A percentile compares a stretch with the other conserved stretches of the same genome.
phyloP scores from a whole-genome alignment of 2,329 filamentous ascomycete species.

The Phoma sp. region DNA sequence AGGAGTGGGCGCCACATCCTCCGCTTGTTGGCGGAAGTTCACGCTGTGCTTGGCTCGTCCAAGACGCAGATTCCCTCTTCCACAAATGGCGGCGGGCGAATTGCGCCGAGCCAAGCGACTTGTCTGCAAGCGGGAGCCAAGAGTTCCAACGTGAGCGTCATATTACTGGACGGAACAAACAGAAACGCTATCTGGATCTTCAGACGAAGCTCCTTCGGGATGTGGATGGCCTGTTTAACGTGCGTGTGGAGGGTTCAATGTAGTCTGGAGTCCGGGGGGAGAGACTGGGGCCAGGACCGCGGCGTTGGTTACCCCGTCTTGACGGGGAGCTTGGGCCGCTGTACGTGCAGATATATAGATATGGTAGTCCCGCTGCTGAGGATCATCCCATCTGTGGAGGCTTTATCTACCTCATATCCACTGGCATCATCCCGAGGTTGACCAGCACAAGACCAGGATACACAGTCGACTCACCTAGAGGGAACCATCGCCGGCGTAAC shows the following conservation, averaged over 20 bases:
- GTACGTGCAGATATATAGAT: conserved; percentile 37
- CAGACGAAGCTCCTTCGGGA: conserved; percentile 12
- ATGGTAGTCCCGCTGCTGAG: conserved; percentile 12
- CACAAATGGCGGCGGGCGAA: conserved; percentile 17
- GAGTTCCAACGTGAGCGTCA: conserved; percentile 5
- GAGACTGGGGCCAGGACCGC: conserved; percentile 23
- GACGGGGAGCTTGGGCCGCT: conserved; percentile 32
- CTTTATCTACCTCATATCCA: conserved; percentile 20
- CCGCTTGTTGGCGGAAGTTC: conserved; percentile 17
- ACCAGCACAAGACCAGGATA: conserved; percentile 17
- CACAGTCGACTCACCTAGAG: not conserved
- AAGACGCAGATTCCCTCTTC: conserved; percentile 21
- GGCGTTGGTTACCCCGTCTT: conserved; percentile 34
- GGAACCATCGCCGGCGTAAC: not conserved
- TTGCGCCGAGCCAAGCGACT: conserved; percentile 19
- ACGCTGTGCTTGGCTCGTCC: conserved; percentile 22
- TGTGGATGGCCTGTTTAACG: conserved; percentile 11
- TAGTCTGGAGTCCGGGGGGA: conserved; percentile 21
- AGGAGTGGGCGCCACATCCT: conserved; percentile 11
- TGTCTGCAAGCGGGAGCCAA: conserved; percentile 16
- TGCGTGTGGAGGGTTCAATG: conserved; percentile 24
- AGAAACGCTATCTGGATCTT: conserved; percentile 14
- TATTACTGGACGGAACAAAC: conserved; percentile 22
- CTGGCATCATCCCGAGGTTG: conserved; percentile 19
- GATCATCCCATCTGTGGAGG: conserved; percentile 32